Percentiles rank a stretch among this genome's conserved stretches.
phyloP scores from a whole-genome alignment of 2,329 filamentous ascomycete genomes.

The Colletotrichum siamense region DNA sequence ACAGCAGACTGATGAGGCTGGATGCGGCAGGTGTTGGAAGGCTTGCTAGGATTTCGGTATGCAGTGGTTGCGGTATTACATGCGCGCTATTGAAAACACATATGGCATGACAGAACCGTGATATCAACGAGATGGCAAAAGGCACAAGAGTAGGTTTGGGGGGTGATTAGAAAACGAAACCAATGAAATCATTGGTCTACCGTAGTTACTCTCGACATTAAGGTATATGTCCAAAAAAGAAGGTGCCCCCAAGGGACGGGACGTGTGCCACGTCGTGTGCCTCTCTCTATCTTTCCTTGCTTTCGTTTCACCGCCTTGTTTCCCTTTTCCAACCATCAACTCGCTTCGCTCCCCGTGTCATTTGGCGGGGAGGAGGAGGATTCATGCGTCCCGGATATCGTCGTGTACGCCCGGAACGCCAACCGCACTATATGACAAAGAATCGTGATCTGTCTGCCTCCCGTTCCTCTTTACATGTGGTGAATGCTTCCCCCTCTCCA shows the following conservation, averaged over 20 bases:
- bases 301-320: neutral
- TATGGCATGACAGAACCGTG: neutral
- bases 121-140: neutral
- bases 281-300: neutral
- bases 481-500: neutral
- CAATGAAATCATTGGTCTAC: neutral
- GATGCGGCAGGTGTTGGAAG: neutral
- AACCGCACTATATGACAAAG: neutral
- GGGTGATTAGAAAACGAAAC: neutral
- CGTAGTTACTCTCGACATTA: neutral
- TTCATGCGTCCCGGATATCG: neutral
- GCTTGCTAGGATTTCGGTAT: too few relatives aligned
- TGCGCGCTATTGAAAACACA: neutral
- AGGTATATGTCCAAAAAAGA: neutral
- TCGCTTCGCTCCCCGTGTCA: neutral
- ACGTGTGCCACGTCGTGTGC: neutral
- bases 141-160: neutral
- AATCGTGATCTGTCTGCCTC: neutral
- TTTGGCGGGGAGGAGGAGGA: neutral
- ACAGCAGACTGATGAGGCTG: neutral
- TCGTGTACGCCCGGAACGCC: slow-evolving; percentile 21
- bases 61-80: too few relatives aligned
- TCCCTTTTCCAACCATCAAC: neutral
- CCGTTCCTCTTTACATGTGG: neutral
- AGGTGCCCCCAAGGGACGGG: neutral